Evolutionary conservation across 2,329 filamentous ascomycete genomes (phyloP), one percentile per base, ranked within the genome.

Genomic region (Leptosphaerulina australis): DNA sequence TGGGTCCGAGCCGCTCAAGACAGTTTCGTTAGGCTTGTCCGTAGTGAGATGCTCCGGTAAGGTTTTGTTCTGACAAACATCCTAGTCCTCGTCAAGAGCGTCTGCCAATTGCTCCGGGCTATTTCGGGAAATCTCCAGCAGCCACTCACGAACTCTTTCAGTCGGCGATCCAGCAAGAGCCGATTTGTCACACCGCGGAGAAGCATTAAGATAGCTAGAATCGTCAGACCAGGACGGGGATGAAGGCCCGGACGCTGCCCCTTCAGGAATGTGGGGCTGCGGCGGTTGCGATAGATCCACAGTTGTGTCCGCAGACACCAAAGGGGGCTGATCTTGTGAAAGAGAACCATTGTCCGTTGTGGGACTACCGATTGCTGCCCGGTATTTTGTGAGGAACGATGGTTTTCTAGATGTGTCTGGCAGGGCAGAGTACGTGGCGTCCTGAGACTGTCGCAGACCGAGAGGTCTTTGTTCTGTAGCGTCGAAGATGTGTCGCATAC

Each of bases 401-500:
- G 54, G 44, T 20, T 35, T 53, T n/a, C 56, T 50, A 2, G 61
- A 66, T 12, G 64, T 54, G 12, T 66, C 65, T 17, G 63, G 56
- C 6, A 69, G 48, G n/a, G 58, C 55, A 4, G 68, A 64, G 31
- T 68, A 66, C 21, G 57, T 38, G 2, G 40, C 22, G 8, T 22
- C 34, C 14, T 30, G 22, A 25, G 31, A 2, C 10, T 38, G 10
- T 8, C 36, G 36, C 20, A 5, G 50, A 22, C 11, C 31, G 9
- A 28, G 15, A 8, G 51, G 47, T 15, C 35, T 43, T 11, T 49
- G 53, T 8, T 53, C 49, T 11, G 57, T 56, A 12, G 57, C 44
- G 25, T 65, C 56, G 29, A 71, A 72, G 5, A 69, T 65, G 28
- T 63, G 58, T 15, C 53, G 64, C 58, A 71, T 69, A 14, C 64